phyloP scores from a whole-genome alignment of 2,329 filamentous ascomycete genomes.

The Chaetoscypha palmicola region DNA sequence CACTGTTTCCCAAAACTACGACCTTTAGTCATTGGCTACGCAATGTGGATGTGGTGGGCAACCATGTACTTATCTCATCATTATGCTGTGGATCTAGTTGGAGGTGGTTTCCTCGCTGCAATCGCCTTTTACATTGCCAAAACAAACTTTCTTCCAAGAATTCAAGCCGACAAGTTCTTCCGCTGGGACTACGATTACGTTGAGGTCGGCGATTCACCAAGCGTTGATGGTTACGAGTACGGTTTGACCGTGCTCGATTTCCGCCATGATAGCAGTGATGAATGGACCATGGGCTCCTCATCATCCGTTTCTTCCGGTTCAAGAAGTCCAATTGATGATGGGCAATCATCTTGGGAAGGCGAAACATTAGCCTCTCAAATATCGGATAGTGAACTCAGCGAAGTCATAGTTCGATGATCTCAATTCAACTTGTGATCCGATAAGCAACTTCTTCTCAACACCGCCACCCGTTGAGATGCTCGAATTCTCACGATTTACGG shows the following conservation, averaged over 20 bases:
- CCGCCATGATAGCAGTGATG: slow-evolving; percentile 58
- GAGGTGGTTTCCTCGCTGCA: slow-evolving; percentile 71
- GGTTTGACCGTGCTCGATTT: slow-evolving; percentile 33
- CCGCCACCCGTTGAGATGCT: slow-evolving; percentile 18
- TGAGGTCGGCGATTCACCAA: slow-evolving; percentile 65
- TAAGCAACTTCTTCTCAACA: slow-evolving; percentile 11
- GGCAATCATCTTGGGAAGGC: slow-evolving; percentile 48
- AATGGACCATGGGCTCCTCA: slow-evolving; percentile 84
- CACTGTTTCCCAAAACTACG: slow-evolving; percentile 82
- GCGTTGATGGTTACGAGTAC: slow-evolving; percentile 44
- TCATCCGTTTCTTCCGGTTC: slow-evolving; percentile 40
- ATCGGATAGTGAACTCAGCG: slow-evolving; percentile 29
- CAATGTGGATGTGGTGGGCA: slow-evolving; percentile 94
- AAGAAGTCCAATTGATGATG: slow-evolving; percentile 44
- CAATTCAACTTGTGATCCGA: neutral
- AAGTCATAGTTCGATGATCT: slow-evolving; percentile 25
- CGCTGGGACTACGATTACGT: slow-evolving; percentile 96
- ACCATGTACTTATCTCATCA: slow-evolving; percentile 98
- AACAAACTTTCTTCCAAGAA: slow-evolving; percentile 70
- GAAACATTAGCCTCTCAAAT: slow-evolving; percentile 40
- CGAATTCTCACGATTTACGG: slow-evolving; percentile 28
- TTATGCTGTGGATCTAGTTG: slow-evolving; percentile 90
- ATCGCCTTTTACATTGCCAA: slow-evolving; percentile 77
- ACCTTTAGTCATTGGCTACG: slow-evolving; percentile 74
- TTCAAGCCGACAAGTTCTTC: slow-evolving; percentile 77